Evolutionary conservation across 1,284 basidiomycete species (phyloP).

Genomic region (Moniliophthora roreri): DNA sequence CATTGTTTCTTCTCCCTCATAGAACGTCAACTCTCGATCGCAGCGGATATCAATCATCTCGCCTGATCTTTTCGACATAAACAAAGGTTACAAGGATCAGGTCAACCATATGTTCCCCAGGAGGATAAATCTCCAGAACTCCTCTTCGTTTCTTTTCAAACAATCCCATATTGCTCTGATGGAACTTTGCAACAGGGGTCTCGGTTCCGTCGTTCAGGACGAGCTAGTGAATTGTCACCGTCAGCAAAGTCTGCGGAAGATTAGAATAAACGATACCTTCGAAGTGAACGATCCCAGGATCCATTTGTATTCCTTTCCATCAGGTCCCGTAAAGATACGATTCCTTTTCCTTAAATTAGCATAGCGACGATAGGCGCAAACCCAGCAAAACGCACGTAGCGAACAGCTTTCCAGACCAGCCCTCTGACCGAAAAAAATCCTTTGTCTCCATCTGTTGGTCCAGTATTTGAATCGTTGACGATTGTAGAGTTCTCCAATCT

Average conservation of each 20-base stretch:
- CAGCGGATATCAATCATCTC: not conserved
- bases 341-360: not conserved
- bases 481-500: not conserved
- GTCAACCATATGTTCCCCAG: slow-evolving; percentile 30
- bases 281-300: not conserved
- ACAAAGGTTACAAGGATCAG: slow-evolving; percentile 25
- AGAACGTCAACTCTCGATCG: no score
- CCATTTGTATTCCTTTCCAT: not conserved
- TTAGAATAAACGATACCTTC: not conserved
- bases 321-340: not conserved
- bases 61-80: not conserved
- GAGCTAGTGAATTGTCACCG: slow-evolving; percentile 18
- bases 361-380: no score
- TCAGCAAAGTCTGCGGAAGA: not conserved
- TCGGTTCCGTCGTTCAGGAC: slow-evolving; percentile 22
- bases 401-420: not conserved
- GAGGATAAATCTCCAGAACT: slow-evolving; percentile 28
- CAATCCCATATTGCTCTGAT: slow-evolving; percentile 18
- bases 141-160: slow-evolving; percentile 20
- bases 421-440: not conserved
- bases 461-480: not conserved
- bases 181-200: slow-evolving; percentile 27
- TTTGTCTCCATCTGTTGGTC: not conserved
- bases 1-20: no score
- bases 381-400: not conserved